phyloP scores from a whole-genome alignment of 139 green algal species.

The Micromonas commoda region DNA sequence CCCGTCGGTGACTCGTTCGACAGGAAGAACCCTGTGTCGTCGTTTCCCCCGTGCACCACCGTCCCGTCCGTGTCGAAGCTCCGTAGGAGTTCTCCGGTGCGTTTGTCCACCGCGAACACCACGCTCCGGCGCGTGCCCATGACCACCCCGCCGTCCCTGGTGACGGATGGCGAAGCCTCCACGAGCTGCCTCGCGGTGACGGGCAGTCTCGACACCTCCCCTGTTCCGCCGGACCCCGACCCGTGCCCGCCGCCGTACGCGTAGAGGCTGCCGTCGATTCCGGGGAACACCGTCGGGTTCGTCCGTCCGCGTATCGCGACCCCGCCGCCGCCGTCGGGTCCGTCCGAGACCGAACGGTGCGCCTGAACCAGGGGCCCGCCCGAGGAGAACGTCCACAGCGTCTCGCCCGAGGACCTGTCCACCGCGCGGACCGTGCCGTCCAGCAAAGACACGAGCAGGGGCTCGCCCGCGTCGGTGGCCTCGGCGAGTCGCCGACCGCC shows the following conservation, averaged over 20 bases:
- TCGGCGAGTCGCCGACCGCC: no score
- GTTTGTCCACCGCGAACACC: constrained; percentile 69
- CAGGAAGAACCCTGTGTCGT: background rate
- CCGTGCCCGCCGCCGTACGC: background rate
- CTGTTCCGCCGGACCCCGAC: background rate
- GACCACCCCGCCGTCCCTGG: constrained; percentile 71
- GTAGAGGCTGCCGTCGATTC: constrained; percentile 81
- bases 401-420: constrained; percentile 50
- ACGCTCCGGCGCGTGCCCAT: constrained; percentile 60
- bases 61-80: background rate
- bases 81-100: constrained; percentile 44
- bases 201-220: constrained; percentile 59
- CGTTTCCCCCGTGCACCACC: background rate
- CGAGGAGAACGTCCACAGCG: constrained; percentile 71
- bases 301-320: background rate
- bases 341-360: background rate
- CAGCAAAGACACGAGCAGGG: constrained; percentile 66
- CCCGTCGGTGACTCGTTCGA: no score
- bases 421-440: constrained; percentile 73
- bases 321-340: background rate
- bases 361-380: constrained; percentile 60
- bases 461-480: background rate
- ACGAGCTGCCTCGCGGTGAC: constrained; percentile 79
- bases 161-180: constrained; percentile 61
- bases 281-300: constrained; percentile 72